These are phyloP conservation scores for Carallia pectinifolia DNA, from an alignment of 345 rosid genomes.

Conservation along the genomic window DNA sequence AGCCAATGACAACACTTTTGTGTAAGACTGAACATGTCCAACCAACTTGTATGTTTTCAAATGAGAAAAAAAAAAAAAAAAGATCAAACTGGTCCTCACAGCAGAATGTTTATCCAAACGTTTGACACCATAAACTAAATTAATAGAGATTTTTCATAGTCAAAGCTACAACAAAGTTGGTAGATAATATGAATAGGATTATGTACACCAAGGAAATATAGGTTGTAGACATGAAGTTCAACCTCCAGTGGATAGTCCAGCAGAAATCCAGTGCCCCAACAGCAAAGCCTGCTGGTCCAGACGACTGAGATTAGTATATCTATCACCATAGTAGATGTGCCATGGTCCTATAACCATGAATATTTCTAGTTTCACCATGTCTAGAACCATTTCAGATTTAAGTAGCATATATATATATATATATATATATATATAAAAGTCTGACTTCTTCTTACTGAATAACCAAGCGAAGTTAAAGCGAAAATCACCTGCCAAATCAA, in stretches of 20 bases:
- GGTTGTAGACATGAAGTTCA: neutral
- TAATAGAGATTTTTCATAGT: too few relatives aligned
- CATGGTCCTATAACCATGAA: too few relatives aligned
- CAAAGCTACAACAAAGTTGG: too few relatives aligned
- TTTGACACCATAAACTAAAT: too few relatives aligned
- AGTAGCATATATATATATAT: too few relatives aligned
- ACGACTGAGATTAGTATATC: too few relatives aligned
- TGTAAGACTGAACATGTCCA: neutral
- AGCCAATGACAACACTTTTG: neutral
- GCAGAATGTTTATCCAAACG: neutral
- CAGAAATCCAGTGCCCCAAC: slow-evolving; percentile 54
- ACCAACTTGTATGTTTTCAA: neutral
- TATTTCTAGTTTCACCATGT: too few relatives aligned
- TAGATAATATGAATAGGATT: too few relatives aligned
- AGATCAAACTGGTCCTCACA: neutral
- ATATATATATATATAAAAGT: neutral
- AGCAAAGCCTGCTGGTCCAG: slow-evolving; percentile 10
- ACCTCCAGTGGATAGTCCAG: slow-evolving; percentile 46
- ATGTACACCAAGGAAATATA: neutral
- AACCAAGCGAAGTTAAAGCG: neutral
- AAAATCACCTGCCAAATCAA: slow-evolving; percentile 66
- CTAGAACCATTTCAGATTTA: too few relatives aligned
- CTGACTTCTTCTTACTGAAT: neutral
- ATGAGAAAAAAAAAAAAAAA: neutral
- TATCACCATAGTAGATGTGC: too few relatives aligned